phyloP scores from a whole-genome alignment of 2,329 filamentous ascomycete species.

The Cercospora canescens region DNA sequence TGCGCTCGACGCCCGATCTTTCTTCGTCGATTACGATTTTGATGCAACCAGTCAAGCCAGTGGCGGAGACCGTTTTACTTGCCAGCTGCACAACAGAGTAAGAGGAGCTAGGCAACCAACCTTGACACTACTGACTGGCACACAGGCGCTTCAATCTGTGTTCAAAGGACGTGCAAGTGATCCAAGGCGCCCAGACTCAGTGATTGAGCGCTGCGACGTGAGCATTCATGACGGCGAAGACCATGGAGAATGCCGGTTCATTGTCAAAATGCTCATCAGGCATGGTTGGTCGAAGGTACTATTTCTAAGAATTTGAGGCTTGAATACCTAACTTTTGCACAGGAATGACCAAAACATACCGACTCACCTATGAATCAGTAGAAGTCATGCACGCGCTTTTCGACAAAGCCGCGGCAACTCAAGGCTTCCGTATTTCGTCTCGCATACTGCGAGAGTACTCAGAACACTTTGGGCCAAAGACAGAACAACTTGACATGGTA shows the following conservation, averaged over 20 bases:
- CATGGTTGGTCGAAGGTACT: slow-evolving; percentile 55
- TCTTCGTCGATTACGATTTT: slow-evolving; percentile 73
- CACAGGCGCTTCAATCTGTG: slow-evolving; percentile 61
- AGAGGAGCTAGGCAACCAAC: slow-evolving; percentile 10
- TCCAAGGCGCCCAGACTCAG: slow-evolving; percentile 64
- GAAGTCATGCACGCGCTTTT: slow-evolving; percentile 78
- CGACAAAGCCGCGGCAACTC: slow-evolving; percentile 63
- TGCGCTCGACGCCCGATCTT: slow-evolving; percentile 64
- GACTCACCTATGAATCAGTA: slow-evolving; percentile 71
- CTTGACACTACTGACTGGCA: neutral
- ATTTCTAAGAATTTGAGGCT: neutral
- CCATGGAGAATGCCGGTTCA: slow-evolving; percentile 68
- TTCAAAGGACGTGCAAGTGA: slow-evolving; percentile 70
- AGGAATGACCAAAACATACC: slow-evolving; percentile 76
- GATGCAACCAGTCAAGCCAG: slow-evolving; percentile 31
- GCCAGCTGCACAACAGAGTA: slow-evolving; percentile 72
- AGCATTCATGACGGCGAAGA: slow-evolving; percentile 70
- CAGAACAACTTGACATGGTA: slow-evolving; percentile 78
- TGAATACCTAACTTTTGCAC: slow-evolving; percentile 19
- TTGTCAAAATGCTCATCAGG: slow-evolving; percentile 71
- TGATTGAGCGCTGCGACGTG: slow-evolving; percentile 74
- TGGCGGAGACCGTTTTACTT: slow-evolving; percentile 60
- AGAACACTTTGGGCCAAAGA: slow-evolving; percentile 78
- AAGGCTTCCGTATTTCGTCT: slow-evolving; percentile 72
- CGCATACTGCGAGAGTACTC: slow-evolving; percentile 71